A percentile compares a stretch with the other conserved stretches of the same genome.
These are phyloP conservation scores for Polyporus tsugae DNA, from an alignment of 1,284 basidiomycete species.

Conservation along the genomic window DNA sequence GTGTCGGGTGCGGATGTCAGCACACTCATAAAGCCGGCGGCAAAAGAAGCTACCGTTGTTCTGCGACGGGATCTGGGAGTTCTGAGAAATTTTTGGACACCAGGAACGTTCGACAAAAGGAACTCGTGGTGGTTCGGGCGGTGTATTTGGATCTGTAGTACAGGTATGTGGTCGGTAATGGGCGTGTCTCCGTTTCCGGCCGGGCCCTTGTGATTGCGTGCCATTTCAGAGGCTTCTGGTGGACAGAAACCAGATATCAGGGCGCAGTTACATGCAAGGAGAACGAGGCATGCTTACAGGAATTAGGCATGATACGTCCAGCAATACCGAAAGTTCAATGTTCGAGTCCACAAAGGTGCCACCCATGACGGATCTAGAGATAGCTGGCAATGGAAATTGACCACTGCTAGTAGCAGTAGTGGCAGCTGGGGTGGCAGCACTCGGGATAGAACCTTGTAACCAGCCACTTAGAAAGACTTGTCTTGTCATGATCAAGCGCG, in stretches of 20 bases:
- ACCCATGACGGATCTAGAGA: background rate
- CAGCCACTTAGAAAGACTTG: background rate
- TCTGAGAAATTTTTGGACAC: background rate
- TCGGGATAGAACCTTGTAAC: background rate
- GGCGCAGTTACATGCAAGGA: background rate
- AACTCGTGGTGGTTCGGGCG: background rate
- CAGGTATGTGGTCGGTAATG: background rate
- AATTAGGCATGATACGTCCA: background rate
- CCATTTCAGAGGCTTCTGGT: background rate
- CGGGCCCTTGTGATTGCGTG: background rate
- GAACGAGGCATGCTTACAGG: background rate
- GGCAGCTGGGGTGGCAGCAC: background rate
- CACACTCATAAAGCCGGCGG: background rate
- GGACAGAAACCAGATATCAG: background rate
- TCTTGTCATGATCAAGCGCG: background rate
- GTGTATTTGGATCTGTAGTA: background rate
- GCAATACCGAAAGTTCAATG: background rate
- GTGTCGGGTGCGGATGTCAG: background rate
- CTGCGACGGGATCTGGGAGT: background rate
- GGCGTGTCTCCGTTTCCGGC: background rate
- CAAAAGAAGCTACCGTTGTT: slow-evolving; percentile 3
- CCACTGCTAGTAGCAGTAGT: background rate
- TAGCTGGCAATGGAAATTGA: background rate
- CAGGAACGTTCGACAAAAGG: slow-evolving; percentile 1
- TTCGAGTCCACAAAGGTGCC: background rate